A percentile compares a stretch with the other conserved stretches of the same genome.
Evolutionary conservation across 1,284 basidiomycete genomes (phyloP).

Genomic region (Moniliophthora roreri): DNA sequence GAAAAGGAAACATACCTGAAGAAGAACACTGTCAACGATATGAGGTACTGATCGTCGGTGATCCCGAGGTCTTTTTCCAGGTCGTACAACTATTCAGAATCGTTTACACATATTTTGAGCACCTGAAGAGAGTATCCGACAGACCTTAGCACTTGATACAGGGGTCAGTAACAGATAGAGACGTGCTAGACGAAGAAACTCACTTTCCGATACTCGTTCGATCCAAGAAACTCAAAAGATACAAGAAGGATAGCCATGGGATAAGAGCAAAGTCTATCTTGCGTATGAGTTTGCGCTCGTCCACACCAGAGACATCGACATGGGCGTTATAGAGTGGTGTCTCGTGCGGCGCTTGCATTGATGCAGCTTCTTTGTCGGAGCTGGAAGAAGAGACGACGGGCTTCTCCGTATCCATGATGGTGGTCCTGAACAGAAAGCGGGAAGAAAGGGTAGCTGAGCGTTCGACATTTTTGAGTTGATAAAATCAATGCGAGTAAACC

Average conservation of each 20-base stretch:
- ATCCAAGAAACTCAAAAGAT: conserved; percentile 75
- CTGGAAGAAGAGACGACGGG: background rate
- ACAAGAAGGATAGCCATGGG: conserved; percentile 72
- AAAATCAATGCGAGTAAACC: too few relatives aligned
- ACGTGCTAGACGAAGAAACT: conserved; percentile 18
- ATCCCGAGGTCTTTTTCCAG: conserved; percentile 55
- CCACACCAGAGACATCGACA: conserved; percentile 52
- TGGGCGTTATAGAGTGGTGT: conserved; percentile 45
- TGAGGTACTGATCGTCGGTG: conserved; percentile 61
- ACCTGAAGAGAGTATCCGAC: conserved; percentile 4
- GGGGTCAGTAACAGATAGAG: conserved; percentile 6
- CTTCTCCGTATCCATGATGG: background rate
- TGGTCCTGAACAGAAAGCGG: background rate
- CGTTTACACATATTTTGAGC: background rate
- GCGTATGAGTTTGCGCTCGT: conserved; percentile 63
- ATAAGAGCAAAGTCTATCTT: conserved; percentile 66
- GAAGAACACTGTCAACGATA: conserved; percentile 61
- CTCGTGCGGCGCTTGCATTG: conserved; percentile 1
- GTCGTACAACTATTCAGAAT: conserved; percentile 46
- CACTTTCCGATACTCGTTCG: conserved; percentile 80
- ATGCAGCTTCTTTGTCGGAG: conserved; percentile 9
- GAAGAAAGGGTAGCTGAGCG: background rate
- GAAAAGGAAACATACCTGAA: conserved; percentile 50
- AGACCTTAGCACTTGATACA: conserved; percentile 56
- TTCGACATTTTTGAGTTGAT: too few relatives aligned